A percentile compares a stretch with the other conserved stretches of the same genome.
Evolutionary conservation across 371 early-diverging fungal species (phyloP).

Genomic region (Mucor lusitanicus): DNA sequence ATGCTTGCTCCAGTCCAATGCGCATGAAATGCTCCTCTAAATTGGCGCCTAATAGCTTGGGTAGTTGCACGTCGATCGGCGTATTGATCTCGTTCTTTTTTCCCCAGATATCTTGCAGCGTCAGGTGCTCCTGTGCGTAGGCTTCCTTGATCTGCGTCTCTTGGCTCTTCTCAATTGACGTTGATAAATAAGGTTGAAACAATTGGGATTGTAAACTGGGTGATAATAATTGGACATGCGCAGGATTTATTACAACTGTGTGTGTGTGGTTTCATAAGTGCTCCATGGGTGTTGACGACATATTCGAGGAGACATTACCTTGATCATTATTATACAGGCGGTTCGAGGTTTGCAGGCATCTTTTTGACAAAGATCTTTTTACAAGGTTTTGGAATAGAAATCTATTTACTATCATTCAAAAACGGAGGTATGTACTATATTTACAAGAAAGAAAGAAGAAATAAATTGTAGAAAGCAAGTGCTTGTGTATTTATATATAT

Average conservation of each 20-base stretch:
- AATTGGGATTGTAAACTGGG: conserved; percentile 47
- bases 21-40: conserved; percentile 85
- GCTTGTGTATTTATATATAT: background rate
- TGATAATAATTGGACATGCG: conserved; percentile 60
- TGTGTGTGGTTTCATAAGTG: background rate
- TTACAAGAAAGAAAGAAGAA: background rate
- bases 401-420: conserved; percentile 7
- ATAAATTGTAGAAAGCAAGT: background rate
- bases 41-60: conserved; percentile 53
- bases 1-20: conserved; percentile 68
- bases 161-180: conserved; percentile 9
- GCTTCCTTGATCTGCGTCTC: conserved; percentile 22
- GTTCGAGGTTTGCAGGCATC: background rate
- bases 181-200: conserved; percentile 26
- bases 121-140: conserved; percentile 61
- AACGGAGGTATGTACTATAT: background rate
- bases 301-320: background rate
- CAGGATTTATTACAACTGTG: conserved; percentile 43
- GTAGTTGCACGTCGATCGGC: conserved; percentile 51
- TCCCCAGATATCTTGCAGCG: conserved; percentile 64
- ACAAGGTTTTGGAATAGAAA: background rate
- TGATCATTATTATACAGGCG: background rate
- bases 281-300: background rate
- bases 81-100: conserved; percentile 55
- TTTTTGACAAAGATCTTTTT: background rate